Conservation (phyloP, 352 stramenopile species). For the Pythium pyrilobum region DNA sequence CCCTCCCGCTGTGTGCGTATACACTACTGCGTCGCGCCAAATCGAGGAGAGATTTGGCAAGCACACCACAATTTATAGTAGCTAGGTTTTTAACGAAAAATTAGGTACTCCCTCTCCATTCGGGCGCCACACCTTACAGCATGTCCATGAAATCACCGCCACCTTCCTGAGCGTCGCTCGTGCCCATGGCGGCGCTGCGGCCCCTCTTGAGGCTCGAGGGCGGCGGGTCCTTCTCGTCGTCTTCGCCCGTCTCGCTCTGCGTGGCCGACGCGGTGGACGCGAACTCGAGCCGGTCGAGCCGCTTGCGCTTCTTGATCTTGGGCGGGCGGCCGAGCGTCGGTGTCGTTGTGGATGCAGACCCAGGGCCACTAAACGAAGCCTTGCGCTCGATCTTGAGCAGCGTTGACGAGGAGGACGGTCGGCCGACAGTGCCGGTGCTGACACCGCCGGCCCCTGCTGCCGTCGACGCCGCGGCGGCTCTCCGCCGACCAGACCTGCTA, state of each 20-base stretch:
- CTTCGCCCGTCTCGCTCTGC: slow-evolving; percentile 20
- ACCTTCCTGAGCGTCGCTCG: background rate
- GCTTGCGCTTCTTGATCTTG: slow-evolving; percentile 21
- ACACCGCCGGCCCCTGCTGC: background rate
- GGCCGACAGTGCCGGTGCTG: background rate
- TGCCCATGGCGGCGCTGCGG: background rate
- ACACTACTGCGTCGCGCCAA: background rate
- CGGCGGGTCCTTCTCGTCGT: slow-evolving; percentile 17
- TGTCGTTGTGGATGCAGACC: background rate
- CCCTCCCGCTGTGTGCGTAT: background rate
- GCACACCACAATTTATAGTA: slow-evolving; percentile 9
- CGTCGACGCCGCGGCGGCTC: slow-evolving; percentile 1
- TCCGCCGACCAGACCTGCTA: too few species aligned
- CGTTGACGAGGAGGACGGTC: background rate
- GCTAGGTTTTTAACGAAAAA: slow-evolving; percentile 17
- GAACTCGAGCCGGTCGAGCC: slow-evolving; percentile 5
- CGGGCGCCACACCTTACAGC: slow-evolving; percentile 19
- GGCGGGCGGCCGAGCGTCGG: slow-evolving; percentile 9
- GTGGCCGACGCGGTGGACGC: slow-evolving; percentile 15
- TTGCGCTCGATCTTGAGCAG: slow-evolving; percentile 15
- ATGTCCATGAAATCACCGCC: slow-evolving; percentile 52
- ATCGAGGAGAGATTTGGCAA: background rate
- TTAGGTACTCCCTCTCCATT: slow-evolving; percentile 11
- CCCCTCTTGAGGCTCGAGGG: slow-evolving; percentile 10
- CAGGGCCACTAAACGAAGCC: slow-evolving; percentile 11